These are phyloP conservation scores for Cardamine occulta DNA, from an alignment of 345 rosid genomes.

Conservation along the genomic window DNA sequence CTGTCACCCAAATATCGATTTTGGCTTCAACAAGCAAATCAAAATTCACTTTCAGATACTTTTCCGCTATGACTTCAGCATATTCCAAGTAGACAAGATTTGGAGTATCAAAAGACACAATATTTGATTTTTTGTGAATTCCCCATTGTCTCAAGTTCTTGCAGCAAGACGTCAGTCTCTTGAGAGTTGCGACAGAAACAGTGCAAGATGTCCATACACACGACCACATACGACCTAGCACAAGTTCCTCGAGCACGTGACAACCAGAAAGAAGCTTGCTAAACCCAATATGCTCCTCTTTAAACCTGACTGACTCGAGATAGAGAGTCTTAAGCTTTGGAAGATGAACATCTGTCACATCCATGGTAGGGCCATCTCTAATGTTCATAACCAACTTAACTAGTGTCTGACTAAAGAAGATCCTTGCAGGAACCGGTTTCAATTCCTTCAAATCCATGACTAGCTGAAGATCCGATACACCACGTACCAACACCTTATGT, in stretches of 20 bases:
- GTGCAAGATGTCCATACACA: background rate
- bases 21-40: slow-evolving; percentile 25
- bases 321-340: slow-evolving; percentile 23
- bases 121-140: background rate
- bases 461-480: slow-evolving; percentile 2
- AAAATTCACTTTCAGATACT: slow-evolving; percentile 4
- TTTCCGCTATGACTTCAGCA: background rate
- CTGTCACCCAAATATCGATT: slow-evolving; percentile 1
- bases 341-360: slow-evolving; percentile 7
- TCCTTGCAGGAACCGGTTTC: background rate
- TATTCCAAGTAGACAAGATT: slow-evolving; percentile 17
- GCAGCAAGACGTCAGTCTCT: background rate
- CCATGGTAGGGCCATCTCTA: background rate
- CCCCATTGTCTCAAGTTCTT: background rate
- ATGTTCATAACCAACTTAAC: background rate
- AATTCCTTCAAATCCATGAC: no score
- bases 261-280: slow-evolving; percentile 20
- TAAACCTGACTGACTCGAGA: background rate
- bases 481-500: slow-evolving; percentile 11
- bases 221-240: background rate
- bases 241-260: slow-evolving; percentile 10
- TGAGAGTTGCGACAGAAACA: slow-evolving; percentile 28
- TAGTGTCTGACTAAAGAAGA: slow-evolving; percentile 11
- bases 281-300: background rate
- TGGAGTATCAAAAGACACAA: slow-evolving; percentile 11